Conservation (phyloP, 2,329 filamentous ascomycete species). For the Ophiostoma populinum region DNA sequence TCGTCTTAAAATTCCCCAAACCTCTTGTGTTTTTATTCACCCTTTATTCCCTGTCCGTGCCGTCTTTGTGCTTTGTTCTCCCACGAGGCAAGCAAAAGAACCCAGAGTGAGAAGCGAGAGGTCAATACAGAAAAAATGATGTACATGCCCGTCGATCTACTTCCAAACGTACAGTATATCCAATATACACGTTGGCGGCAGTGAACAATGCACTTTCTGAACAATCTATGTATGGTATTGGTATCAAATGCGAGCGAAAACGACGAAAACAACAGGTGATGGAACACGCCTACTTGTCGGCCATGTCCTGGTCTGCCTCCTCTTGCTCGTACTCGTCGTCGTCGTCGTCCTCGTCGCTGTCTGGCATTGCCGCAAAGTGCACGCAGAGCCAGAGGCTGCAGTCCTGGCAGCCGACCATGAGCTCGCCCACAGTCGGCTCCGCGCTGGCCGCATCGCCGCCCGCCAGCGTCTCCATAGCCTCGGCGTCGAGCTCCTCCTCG, state of each 20-base stretch:
- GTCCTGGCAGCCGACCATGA: conserved; percentile 47
- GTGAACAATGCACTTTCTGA: too few relatives aligned
- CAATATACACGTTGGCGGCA: too few relatives aligned
- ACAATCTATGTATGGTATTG: too few relatives aligned
- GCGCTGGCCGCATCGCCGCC: not conserved
- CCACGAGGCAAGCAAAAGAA: conserved; percentile 1
- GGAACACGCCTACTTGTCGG: too few relatives aligned
- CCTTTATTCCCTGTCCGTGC: conserved; percentile 1
- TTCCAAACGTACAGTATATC: conserved; percentile 3
- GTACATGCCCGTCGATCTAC: too few relatives aligned
- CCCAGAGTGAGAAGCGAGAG: not conserved
- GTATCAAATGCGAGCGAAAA: too few relatives aligned
- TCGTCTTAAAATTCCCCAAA: conserved; percentile 7
- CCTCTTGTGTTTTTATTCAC: conserved; percentile 3
- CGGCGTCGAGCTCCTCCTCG: conserved; percentile 25
- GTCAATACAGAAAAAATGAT: conserved; percentile 3
- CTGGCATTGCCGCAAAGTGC: conserved; percentile 39
- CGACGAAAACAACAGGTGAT: too few relatives aligned
- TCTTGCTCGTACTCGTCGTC: conserved; percentile 3
- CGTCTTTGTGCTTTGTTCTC: conserved; percentile 5
- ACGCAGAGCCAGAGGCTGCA: conserved; percentile 51
- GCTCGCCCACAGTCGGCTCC: conserved; percentile 29
- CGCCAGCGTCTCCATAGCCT: conserved; percentile 19
- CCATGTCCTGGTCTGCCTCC: too few relatives aligned
- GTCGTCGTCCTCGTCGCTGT: conserved; percentile 12